Base-by-base conservation (phyloP, 371 early-diverging fungal species). In the Parasitella parasitica region DNA sequence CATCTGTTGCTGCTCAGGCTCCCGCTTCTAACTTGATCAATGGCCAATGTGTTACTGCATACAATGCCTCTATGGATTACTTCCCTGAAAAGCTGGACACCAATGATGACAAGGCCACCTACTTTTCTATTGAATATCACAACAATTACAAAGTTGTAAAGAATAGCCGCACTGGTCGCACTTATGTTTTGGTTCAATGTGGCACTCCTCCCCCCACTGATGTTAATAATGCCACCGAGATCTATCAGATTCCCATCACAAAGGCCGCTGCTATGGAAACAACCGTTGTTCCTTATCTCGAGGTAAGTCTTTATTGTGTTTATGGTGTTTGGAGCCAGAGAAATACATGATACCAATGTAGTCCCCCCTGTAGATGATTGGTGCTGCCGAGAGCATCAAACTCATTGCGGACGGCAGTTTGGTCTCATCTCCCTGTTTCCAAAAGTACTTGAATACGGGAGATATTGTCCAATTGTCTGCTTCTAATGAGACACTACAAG, bases 161-260 rank as follows among this genome's bases (percentile, higher is more conserved):
- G 36, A 80, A 83, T 56, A 75, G 66, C 51, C 66, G 78, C 54
- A 82, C 73, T 26, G 67, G 70, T 43, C 43, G 66, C 8, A 71
- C 74, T 8, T 87, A 84, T 49, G 76, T 82, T 15, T 81, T 92
- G 59, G 86, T 86, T 65, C 90, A 89, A 73, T 89, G 92, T 68
- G 89, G 91, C 54, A 80, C 91, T 27, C 76, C 80, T 35, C 54
- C 63, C 37, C 90, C 91, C 6, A 16, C 75, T 22, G 64, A 67
- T 30, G 69, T 86, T 46, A 70, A 78, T 58, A 78, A 77, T 54
- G 77, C 66, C 27, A 82, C 85, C 26, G 74, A 83, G 55, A 57
- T 84, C 8, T 76, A 89, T 49, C 37, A 70, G 2, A 71, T 91
- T 13, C 90, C 92, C 8, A 83, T 87, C 18, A 73, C 67, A 24